phyloP scores from a whole-genome alignment of 306 rosid species.

The Delonix regia region DNA sequence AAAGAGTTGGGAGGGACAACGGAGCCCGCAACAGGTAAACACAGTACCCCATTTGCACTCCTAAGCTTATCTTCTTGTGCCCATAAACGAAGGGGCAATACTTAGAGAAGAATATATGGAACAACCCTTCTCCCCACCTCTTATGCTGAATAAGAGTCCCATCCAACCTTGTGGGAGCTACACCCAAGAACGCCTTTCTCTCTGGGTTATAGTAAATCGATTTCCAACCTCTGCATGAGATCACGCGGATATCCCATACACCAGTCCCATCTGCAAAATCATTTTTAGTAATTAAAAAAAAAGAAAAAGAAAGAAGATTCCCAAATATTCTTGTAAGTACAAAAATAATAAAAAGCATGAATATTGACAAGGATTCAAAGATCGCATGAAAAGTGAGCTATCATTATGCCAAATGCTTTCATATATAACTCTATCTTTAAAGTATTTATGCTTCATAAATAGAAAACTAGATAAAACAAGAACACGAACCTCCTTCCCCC shows the following conservation, averaged over 20 bases:
- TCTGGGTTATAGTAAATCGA: constrained; percentile 70
- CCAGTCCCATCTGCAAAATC: constrained; percentile 60
- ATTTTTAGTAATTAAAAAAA: too few relatives aligned
- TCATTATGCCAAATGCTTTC: too few relatives aligned
- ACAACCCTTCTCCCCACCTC: constrained; percentile 75
- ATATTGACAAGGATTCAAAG: too few relatives aligned
- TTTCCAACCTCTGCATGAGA: constrained; percentile 79
- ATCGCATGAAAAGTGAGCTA: too few relatives aligned
- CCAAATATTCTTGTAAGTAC: too few relatives aligned
- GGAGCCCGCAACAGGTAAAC: too few relatives aligned
- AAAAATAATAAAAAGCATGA: too few relatives aligned
- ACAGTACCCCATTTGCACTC: too few relatives aligned
- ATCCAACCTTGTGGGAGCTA: constrained; percentile 67
- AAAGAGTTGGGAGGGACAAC: constrained; percentile 57
- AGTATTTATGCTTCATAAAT: too few relatives aligned
- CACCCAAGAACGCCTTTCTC: constrained; percentile 59
- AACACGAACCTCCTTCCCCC: constrained; percentile 66
- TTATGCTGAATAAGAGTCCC: constrained; percentile 52
- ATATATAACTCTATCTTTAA: too few relatives aligned
- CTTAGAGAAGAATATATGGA: constrained; percentile 64
- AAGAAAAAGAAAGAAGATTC: too few relatives aligned
- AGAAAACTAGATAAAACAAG: too few relatives aligned
- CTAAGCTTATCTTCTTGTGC: constrained; percentile 61
- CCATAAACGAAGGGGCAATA: constrained; percentile 80
- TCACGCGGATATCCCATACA: constrained; percentile 63